Evolutionary conservation across 1,284 basidiomycete genomes (phyloP), one percentile per base, ranked within the genome.

Genomic region (Ganoderma resinaceum): DNA sequence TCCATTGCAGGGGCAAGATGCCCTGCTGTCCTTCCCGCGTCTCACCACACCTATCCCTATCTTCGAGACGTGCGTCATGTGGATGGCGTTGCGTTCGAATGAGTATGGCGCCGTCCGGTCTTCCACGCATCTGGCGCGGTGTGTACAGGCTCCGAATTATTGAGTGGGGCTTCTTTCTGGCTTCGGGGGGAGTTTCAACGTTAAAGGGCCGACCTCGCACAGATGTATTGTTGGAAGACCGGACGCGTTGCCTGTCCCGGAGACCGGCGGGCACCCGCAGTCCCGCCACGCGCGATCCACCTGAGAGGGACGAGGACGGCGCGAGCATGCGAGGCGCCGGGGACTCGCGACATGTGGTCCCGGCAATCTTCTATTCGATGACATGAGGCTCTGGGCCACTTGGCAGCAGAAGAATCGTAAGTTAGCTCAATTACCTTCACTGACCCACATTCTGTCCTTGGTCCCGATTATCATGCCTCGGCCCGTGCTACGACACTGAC

Each of bases 351-450:
- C 52, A 31, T 16, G 16, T 23, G 29, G 23, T 20, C 12, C 49
- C 55, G n/a, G 40, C 57, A 46, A 38, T 2, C 37, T 60, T 26
- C 38, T 23, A 52, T 57, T 53, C 46, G 4, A 42, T 37, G n/a
- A 43, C 65, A 43, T n/a, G 65, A 66, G 65, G 60, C 60, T 62
- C 65, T 66, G 52, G 33, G 52, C 65, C 65, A 57, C 65, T 38
- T 52, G 26, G 49, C 49, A 23, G 37, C n/a, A 37, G 26, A 40
- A 62, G 12, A 57, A 58, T 35, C 33, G 35, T 55, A n/a, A n/a
- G n/a, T n/a, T n/a, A 4, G 18, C 31, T 33, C 29, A 31, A 20
- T 20, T 33, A 55, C 31, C 23, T 3, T 26, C 23, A 14, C 23
- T 52, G 23, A 8, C 11, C 8, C 11, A 52, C 16, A 33, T 3